These are phyloP conservation scores for Geum urbanum DNA, from an alignment of 306 rosid species.

Conservation along the genomic window DNA sequence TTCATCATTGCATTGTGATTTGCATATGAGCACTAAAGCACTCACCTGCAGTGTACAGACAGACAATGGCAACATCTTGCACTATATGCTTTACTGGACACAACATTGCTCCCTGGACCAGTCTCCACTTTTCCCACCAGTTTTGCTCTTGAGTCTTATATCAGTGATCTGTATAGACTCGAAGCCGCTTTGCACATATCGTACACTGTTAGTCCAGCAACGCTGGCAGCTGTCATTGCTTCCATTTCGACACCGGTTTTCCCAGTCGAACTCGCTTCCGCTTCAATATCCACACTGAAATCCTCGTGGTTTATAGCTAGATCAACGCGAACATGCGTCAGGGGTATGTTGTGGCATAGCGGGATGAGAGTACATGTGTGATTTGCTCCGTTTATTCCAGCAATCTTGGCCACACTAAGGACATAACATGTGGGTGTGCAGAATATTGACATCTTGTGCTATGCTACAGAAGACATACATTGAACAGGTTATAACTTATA, in stretches of 20 bases:
- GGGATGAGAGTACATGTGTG: conserved; percentile 81
- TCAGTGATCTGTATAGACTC: conserved; percentile 59
- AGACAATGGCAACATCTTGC: not conserved
- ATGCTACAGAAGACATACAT: not conserved
- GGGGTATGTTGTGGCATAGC: conserved; percentile 67
- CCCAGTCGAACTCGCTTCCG: conserved; percentile 65
- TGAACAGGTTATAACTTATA: not conserved
- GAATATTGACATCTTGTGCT: not conserved
- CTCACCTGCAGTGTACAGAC: not conserved
- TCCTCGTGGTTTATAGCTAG: conserved; percentile 52
- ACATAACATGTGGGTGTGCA: conserved; percentile 28
- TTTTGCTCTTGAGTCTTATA: conserved; percentile 56
- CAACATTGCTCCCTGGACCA: conserved; percentile 47
- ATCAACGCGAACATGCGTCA: conserved; percentile 62
- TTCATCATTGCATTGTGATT: not conserved
- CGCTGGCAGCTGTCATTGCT: conserved; percentile 76
- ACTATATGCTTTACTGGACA: not conserved
- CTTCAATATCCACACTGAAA: conserved; percentile 69
- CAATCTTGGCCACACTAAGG: conserved; percentile 77
- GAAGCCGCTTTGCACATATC: conserved; percentile 98
- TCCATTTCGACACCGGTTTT: conserved; percentile 86
- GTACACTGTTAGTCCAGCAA: conserved; percentile 77
- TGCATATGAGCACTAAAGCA: conserved; percentile 6
- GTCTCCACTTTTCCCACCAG: conserved; percentile 91
- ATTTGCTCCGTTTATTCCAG: conserved; percentile 85